Evolutionary conservation across 2,329 filamentous ascomycete genomes (phyloP).

Genomic region (Elsinoe batatas): DNA sequence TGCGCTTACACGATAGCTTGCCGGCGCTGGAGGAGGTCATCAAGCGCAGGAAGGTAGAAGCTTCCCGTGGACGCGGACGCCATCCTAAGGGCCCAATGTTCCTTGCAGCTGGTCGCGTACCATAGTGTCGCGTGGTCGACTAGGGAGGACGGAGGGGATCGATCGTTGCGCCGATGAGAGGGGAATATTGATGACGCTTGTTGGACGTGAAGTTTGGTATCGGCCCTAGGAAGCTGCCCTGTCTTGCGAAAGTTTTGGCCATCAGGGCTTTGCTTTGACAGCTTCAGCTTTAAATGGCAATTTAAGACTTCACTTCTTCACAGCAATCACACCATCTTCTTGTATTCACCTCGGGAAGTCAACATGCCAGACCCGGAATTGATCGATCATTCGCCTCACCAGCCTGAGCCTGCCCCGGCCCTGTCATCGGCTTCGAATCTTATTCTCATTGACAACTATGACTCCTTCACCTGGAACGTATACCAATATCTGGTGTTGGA

Average conservation of each 20-base stretch:
- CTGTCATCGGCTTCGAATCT: conserved; percentile 78
- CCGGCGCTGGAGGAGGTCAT: conserved; percentile 74
- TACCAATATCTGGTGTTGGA: conserved; percentile 98
- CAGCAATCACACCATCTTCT: not conserved
- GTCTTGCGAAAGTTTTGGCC: not conserved
- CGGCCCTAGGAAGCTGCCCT: not conserved
- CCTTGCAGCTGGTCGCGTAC: not conserved
- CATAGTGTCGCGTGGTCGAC: not conserved
- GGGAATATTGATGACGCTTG: not conserved
- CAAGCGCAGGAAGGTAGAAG: conserved; percentile 70
- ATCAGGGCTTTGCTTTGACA: not conserved
- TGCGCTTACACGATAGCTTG: conserved; percentile 63
- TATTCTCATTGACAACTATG: conserved; percentile 96
- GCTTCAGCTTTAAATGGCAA: not conserved
- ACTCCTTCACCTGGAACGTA: conserved; percentile 98
- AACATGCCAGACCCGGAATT: conserved; percentile 37
- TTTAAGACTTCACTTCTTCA: not conserved
- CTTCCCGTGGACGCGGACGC: conserved; percentile 3
- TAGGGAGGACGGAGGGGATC: not conserved
- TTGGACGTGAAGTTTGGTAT: not conserved
- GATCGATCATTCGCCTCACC: conserved; percentile 77
- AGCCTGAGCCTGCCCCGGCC: conserved; percentile 63
- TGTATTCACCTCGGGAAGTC: too few species aligned
- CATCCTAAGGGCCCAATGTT: conserved; percentile 12
- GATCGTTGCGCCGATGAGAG: not conserved